These are phyloP conservation scores for Cladosporium phlei DNA, from an alignment of 2,329 filamentous ascomycete genomes.

Conservation along the genomic window DNA sequence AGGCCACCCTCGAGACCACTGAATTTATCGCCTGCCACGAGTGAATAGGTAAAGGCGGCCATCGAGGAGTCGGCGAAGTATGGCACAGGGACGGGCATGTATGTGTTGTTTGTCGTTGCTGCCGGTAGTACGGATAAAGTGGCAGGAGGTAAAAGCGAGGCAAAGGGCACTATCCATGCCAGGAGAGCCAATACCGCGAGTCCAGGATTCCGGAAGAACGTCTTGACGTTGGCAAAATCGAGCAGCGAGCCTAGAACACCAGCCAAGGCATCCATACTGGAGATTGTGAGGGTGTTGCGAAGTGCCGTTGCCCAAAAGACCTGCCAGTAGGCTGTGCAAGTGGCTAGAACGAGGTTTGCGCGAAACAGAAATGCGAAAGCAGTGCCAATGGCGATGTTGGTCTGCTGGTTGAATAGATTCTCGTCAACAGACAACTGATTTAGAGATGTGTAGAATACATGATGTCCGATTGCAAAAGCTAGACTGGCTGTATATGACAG, in stretches of 20 bases:
- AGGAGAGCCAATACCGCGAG: neutral
- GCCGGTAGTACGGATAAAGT: neutral
- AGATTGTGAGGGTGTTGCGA: constrained; percentile 1
- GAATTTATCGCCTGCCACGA: neutral
- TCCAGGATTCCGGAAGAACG: neutral
- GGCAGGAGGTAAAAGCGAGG: neutral
- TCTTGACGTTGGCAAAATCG: neutral
- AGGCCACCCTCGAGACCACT: no score
- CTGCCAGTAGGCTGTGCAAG: constrained; percentile 17
- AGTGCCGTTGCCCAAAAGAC: constrained; percentile 16
- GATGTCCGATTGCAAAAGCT: constrained; percentile 18
- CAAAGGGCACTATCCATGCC: constrained; percentile 1
- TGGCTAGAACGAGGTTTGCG: constrained; percentile 13
- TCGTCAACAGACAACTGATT: constrained; percentile 8
- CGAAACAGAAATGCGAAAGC: constrained; percentile 21
- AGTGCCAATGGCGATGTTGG: constrained; percentile 19
- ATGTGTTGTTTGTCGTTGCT: neutral
- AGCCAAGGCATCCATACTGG: neutral
- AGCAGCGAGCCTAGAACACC: neutral
- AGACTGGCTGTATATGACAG: constrained; percentile 8
- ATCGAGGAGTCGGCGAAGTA: neutral
- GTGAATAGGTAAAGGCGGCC: neutral
- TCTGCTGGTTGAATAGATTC: constrained; percentile 16
- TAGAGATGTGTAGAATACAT: constrained; percentile 18
- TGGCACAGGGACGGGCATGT: neutral